Evolutionary conservation across 257 asterid species (phyloP).

Genomic region (Rehmannia glutinosa): DNA sequence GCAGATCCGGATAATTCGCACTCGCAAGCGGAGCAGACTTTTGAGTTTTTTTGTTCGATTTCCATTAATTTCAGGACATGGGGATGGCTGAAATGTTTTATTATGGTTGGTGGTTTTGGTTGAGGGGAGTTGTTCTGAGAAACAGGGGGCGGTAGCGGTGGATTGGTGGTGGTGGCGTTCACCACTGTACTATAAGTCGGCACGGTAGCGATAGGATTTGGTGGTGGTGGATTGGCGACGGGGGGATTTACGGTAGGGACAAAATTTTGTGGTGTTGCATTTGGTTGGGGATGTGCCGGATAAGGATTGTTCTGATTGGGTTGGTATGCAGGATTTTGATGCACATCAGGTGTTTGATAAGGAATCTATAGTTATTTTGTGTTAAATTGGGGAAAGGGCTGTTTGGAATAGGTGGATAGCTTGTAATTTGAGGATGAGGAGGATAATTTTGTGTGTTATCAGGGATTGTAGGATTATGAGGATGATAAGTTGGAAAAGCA

Average conservation of each 20-base stretch:
- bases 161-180: slow-evolving; percentile 2
- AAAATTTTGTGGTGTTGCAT: not conserved
- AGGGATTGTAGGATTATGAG: not conserved
- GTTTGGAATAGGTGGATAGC: no score
- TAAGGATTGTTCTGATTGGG: not conserved
- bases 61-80: slow-evolving; percentile 31
- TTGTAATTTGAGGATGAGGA: no score
- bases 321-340: not conserved
- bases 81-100: no score
- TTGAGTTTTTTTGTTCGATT: not conserved
- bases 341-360: not conserved
- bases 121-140: slow-evolving; percentile 12
- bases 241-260: not conserved
- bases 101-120: slow-evolving; percentile 13
- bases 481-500: slow-evolving; percentile 6
- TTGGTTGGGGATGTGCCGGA: not conserved
- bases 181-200: slow-evolving; percentile 7
- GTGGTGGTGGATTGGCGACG: not conserved
- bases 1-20: slow-evolving; percentile 28
- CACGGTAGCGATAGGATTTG: no score
- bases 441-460: no score
- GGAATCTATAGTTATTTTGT: no score
- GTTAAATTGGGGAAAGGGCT: slow-evolving; percentile 1
- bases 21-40: slow-evolving; percentile 47
- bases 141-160: not conserved